Percentiles rank a stretch among this genome's conserved stretches.
These are phyloP conservation scores for Ploettnerulaceae sp. DNA, from an alignment of 2,329 filamentous ascomycete genomes.

Conservation along the genomic window DNA sequence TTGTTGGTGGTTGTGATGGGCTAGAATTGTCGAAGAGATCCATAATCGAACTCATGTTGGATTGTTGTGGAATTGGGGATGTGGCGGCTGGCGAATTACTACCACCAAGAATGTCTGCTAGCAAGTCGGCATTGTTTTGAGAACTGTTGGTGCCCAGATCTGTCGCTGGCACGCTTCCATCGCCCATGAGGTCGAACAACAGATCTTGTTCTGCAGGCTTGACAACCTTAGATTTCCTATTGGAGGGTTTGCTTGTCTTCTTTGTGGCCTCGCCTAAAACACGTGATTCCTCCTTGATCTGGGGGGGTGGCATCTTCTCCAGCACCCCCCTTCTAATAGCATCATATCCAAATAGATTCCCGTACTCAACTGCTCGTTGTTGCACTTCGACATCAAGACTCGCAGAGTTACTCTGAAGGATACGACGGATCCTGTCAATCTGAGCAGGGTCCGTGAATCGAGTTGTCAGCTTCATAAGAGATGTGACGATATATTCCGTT, in stretches of 20 bases:
- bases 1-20: constrained; percentile 43
- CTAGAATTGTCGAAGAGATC: constrained; percentile 66
- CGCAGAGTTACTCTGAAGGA: constrained; percentile 73
- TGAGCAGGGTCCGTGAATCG: constrained; percentile 79
- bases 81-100: constrained; percentile 45
- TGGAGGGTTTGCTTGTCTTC: constrained; percentile 62
- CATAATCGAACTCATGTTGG: constrained; percentile 73
- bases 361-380: constrained; percentile 91
- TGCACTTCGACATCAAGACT: constrained; percentile 94
- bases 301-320: constrained; percentile 95
- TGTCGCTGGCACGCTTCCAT: constrained; percentile 55
- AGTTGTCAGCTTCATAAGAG: constrained; percentile 90
- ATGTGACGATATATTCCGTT: constrained; percentile 93
- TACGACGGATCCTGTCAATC: constrained; percentile 74
- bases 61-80: constrained; percentile 50
- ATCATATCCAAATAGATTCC: constrained; percentile 89
- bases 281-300: constrained; percentile 92
- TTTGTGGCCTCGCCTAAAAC: constrained; percentile 78
- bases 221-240: constrained; percentile 69
- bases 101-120: constrained; percentile 87
- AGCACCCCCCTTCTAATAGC: constrained; percentile 82
- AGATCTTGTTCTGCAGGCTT: constrained; percentile 90
- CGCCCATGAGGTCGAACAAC: constrained; percentile 87
- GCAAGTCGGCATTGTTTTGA: constrained; percentile 75
- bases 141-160: constrained; percentile 71